Base-by-base conservation (phyloP, 257 asterid genomes). In the Solanum megistacrolobum region DNA sequence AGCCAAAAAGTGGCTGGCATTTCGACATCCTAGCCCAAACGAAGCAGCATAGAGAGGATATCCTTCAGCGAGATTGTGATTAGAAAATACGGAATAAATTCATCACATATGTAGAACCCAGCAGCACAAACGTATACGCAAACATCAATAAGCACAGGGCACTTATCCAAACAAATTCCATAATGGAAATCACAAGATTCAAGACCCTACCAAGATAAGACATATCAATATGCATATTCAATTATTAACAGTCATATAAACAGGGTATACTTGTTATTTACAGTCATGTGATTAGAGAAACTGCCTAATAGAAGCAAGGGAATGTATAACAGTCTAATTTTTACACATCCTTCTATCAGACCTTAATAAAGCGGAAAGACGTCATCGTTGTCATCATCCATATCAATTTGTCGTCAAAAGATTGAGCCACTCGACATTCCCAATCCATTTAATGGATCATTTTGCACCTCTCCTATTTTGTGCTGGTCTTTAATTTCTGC, bases 301-400 rank as follows among this genome's bases (percentile, higher is more conserved):
- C n/a, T 46, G 66, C 68, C 85, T 72, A 60, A 72, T 32, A 76
- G 83, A 65, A 78, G 39, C 76, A 87, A 82, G 52, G 58, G 72
- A 91, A 91, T 94, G 91, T 94, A 94, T 95, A 92, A 27, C 60
- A 83, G 35, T 29, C n/a, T 72, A 76, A 58, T 14, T 13, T 43
- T 31, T 14, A 34, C 32, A 18, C 29, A 38, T 73, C 34, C 39
- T 12, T 83, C 74, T 21, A 38, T 3, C 34, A 88, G 92, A 92
- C 91, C 94, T 93, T 90, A 96, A 14, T 89, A 84, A 39, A 73
- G 94, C 1, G 95, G 99, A 38, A 92, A 92, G 18, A 88, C 87
- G 60, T 90, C 92, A 2, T 83, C 48, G 84, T 87, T 89, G 84
- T 86, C 93, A 88, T 92, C 98, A 73, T 92, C 93, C 92, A 92